Evolutionary conservation across 1,284 basidiomycete species (phyloP).

Genomic region (Sanguinoderma infundibulare): DNA sequence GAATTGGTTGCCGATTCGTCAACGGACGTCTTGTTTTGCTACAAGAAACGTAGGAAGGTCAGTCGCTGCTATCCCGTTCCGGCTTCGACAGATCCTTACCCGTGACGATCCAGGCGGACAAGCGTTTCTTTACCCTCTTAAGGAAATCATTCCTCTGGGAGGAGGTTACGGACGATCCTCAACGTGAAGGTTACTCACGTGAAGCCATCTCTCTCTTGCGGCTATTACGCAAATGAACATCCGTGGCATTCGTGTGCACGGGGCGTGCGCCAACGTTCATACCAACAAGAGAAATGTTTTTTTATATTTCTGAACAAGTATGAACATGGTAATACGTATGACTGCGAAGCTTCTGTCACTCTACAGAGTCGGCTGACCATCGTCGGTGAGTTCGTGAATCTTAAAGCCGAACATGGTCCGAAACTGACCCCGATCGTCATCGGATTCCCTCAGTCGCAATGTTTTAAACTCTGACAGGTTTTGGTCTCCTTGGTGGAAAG

Average conservation of each 20-base stretch:
- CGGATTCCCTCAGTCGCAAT: too few species aligned
- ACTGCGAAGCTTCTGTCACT: too few species aligned
- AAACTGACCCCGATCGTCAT: too few species aligned
- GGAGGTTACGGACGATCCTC: constrained; percentile 57
- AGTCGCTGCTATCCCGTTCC: constrained; percentile 1
- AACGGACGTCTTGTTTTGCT: constrained; percentile 87
- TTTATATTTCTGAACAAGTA: too few species aligned
- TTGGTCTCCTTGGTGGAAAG: too few species aligned
- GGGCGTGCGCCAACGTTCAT: neutral
- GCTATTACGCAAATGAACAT: constrained; percentile 29
- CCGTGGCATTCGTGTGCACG: neutral
- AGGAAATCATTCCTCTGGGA: constrained; percentile 84
- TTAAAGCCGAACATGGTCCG: too few species aligned
- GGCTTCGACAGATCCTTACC: neutral
- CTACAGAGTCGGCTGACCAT: too few species aligned
- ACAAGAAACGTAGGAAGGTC: constrained; percentile 93
- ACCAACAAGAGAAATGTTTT: neutral
- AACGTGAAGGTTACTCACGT: constrained; percentile 40
- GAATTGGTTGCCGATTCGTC: constrained; percentile 56
- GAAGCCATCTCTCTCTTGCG: constrained; percentile 46
- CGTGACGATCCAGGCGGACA: constrained; percentile 75
- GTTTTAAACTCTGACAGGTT: too few species aligned
- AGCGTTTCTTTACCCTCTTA: constrained; percentile 84
- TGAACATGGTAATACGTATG: too few species aligned
- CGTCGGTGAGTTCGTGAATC: too few species aligned